A percentile compares a stretch with the other conserved stretches of the same genome.
phyloP scores from a whole-genome alignment of 164 flowering plant species.

The Pachysandra terminalis region DNA sequence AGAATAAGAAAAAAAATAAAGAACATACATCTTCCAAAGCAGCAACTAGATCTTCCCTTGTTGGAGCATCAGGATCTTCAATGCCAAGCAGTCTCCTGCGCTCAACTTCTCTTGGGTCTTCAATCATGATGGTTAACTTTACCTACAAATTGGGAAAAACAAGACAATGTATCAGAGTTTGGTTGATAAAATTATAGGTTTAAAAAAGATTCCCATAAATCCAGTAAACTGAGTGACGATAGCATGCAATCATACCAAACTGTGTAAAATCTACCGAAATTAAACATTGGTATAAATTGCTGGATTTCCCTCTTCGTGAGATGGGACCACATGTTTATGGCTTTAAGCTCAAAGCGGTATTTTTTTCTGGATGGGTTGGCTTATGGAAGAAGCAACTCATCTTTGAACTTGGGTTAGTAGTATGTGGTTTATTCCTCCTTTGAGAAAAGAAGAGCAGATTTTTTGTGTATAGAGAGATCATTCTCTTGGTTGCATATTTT shows the following conservation, averaged over 20 bases:
- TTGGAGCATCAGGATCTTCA: constrained; percentile 70
- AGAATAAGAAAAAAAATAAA: background rate
- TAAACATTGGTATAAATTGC: background rate
- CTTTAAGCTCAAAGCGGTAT: no score
- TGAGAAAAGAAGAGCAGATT: no score
- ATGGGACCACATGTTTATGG: no score
- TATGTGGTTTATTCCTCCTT: no score
- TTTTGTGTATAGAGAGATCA: no score
- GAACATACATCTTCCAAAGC: constrained; percentile 68
- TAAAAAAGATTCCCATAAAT: background rate
- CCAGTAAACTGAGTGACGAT: no score
- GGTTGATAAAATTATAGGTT: background rate
- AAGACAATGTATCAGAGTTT: background rate
- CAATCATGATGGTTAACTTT: constrained; percentile 77
- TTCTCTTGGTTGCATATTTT: no score
- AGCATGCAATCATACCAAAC: background rate
- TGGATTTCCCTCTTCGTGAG: background rate
- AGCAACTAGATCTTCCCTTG: constrained; percentile 79
- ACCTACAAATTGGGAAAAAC: constrained; percentile 40
- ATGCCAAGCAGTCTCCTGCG: constrained; percentile 78
- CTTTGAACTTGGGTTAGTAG: no score
- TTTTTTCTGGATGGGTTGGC: no score
- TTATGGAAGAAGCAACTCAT: no score
- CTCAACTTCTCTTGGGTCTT: constrained; percentile 91
- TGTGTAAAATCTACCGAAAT: background rate